Evolutionary conservation across 306 rosid genomes (phyloP), one percentile per base, ranked within the genome.

Genomic region (Notholithocarpus densiflorus): DNA sequence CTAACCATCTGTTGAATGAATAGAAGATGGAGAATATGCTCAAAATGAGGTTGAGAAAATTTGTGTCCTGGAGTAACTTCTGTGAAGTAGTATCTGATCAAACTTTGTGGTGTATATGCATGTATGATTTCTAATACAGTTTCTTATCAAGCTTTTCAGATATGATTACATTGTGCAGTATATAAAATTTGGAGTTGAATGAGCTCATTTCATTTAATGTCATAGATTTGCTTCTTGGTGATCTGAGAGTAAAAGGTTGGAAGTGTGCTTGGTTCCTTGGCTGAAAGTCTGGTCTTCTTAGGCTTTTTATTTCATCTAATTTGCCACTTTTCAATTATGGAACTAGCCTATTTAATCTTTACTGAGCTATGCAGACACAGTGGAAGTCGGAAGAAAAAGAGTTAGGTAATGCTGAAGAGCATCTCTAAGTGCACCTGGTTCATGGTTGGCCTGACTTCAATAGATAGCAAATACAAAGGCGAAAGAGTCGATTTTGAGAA

Each of bases 1-100:
- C 78, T 64, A 83, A 66, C 79, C 80, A 20, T 81, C 75, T 69
- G 55, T 56, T 76, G 84, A 75, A 37, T 73, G 80, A 59, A 73
- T 71, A 76, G 61, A 68, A 72, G 75, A 59, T 62, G 73, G 76
- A 65, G 54, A 48, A 76, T 27, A 76, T 27, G 24, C 17, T 34
- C 18, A 62, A 52, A 53, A 59, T 56, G 48, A 62, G 77, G 73
- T 56, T 68, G 73, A 56, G 74, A 55, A 78, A 80, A 71, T 52
- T 48, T 68, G 79, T 32, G 83, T 65, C 18, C n/a, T 56, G 13
- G 27, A 64, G 76, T 83, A 3, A 66, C 21, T 52, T 52, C 57
- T 70, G 56, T 65, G 70, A 65, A 78, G 71, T 56, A 68, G 72
- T 45, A 68, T 73, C 21, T 29, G 65, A 45, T 64, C 51, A 56